Evolutionary conservation across 345 rosid genomes (phyloP).

Genomic region (Litchi chinensis): DNA sequence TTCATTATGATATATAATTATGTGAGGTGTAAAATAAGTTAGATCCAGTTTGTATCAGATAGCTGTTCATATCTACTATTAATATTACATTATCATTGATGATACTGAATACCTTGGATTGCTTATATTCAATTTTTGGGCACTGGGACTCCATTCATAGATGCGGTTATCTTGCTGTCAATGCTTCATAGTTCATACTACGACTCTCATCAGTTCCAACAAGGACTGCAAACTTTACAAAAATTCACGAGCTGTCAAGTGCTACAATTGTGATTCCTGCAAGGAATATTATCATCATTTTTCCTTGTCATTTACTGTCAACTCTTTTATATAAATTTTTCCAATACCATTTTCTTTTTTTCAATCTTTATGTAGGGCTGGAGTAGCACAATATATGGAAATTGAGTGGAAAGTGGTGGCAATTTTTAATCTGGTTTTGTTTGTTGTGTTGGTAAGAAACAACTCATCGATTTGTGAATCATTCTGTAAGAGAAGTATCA

Average conservation of each 20-base stretch:
- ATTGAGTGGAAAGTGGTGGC: conserved; percentile 92
- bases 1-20: background rate
- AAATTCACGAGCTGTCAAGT: conserved; percentile 63
- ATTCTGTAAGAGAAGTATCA: background rate
- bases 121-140: background rate
- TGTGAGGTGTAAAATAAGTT: background rate
- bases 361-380: conserved; percentile 59
- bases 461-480: conserved; percentile 18
- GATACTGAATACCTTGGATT: background rate
- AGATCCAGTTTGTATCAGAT: background rate
- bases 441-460: conserved; percentile 70
- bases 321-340: conserved; percentile 4
- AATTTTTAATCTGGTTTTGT: conserved; percentile 68
- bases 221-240: conserved; percentile 86
- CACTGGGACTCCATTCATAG: conserved; percentile 35
- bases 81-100: background rate
- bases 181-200: conserved; percentile 75
- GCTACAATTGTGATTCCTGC: conserved; percentile 96
- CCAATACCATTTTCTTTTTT: conserved; percentile 2
- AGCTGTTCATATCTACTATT: background rate
- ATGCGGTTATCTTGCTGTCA: conserved; percentile 83
- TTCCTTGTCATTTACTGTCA: background rate
- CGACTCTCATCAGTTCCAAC: conserved; percentile 83
- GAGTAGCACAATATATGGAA: conserved; percentile 96
- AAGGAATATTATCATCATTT: conserved; percentile 47